Evolutionary conservation across 2,329 filamentous ascomycete genomes (phyloP).

Genomic region (Venturia carpophila): DNA sequence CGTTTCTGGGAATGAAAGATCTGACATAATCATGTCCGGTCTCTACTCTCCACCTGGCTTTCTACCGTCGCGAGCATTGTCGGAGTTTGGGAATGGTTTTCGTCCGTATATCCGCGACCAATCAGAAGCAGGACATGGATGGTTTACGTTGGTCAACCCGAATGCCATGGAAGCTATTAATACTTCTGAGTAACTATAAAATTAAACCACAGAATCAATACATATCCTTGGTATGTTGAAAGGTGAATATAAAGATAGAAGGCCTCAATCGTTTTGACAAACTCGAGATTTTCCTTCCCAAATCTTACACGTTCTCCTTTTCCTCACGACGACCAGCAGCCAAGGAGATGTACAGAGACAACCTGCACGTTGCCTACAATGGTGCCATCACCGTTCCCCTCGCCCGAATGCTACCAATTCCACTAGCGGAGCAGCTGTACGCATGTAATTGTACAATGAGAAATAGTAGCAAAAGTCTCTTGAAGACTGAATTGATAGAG

Average conservation of each 20-base stretch:
- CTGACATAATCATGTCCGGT: no score
- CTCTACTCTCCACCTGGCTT: no score
- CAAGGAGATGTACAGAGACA: background rate
- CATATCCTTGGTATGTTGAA: no score
- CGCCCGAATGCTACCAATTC: background rate
- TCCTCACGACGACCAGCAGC: background rate
- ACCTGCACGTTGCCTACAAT: background rate
- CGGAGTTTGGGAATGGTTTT: background rate
- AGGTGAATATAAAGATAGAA: no score
- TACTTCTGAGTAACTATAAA: no score
- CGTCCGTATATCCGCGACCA: background rate
- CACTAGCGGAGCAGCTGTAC: background rate
- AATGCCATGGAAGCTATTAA: no score
- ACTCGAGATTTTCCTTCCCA: background rate
- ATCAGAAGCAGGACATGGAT: background rate
- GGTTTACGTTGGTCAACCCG: background rate
- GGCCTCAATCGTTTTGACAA: no score
- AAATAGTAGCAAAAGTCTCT: background rate
- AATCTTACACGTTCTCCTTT: background rate
- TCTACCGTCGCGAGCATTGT: no score
- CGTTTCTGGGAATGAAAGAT: background rate
- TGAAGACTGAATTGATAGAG: background rate
- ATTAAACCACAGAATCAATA: no score
- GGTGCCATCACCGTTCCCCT: background rate
- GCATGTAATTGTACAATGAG: conserved; percentile 4